These are phyloP conservation scores for Actinomucor elegans DNA, from an alignment of 371 early-diverging fungal genomes.

Conservation along the genomic window DNA sequence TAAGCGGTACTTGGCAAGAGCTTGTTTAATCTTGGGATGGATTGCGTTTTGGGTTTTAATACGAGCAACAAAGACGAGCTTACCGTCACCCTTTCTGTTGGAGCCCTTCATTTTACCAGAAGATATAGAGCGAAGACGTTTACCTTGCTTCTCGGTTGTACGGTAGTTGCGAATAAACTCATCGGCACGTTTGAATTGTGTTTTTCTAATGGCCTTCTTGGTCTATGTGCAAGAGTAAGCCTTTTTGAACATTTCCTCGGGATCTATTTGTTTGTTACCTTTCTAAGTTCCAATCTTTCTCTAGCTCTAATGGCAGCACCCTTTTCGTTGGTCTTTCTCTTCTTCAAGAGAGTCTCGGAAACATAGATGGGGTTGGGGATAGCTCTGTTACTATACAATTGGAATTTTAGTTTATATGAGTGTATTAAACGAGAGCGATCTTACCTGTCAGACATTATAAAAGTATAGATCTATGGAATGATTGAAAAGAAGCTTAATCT, in stretches of 20 bases:
- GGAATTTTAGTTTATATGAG: not conserved
- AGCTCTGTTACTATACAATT: slow-evolving; percentile 14
- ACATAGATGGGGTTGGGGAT: slow-evolving; percentile 41
- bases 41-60: slow-evolving; percentile 93
- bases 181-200: slow-evolving; percentile 95
- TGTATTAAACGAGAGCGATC: not conserved
- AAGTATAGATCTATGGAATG: not conserved
- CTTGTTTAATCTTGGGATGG: slow-evolving; percentile 95
- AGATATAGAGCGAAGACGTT: slow-evolving; percentile 71
- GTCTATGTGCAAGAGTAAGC: slow-evolving; percentile 13
- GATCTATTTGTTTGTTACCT: slow-evolving; percentile 51
- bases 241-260: too few relatives aligned
- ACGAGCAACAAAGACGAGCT: slow-evolving; percentile 94
- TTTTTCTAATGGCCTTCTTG: slow-evolving; percentile 42
- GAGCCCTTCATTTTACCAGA: slow-evolving; percentile 79
- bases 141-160: slow-evolving; percentile 77
- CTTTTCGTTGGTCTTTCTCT: slow-evolving; percentile 91
- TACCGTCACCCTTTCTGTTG: slow-evolving; percentile 90
- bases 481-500: not conserved
- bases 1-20: slow-evolving; percentile 95
- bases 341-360: slow-evolving; percentile 95
- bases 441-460: slow-evolving; percentile 22
- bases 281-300: slow-evolving; percentile 55
- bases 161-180: slow-evolving; percentile 92
- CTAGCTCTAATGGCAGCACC: slow-evolving; percentile 72